Evolutionary conservation across 176 grass and related monocot species (phyloP), one percentile per base, ranked within the genome.

Genomic region (Thinopyrum elongatum): DNA sequence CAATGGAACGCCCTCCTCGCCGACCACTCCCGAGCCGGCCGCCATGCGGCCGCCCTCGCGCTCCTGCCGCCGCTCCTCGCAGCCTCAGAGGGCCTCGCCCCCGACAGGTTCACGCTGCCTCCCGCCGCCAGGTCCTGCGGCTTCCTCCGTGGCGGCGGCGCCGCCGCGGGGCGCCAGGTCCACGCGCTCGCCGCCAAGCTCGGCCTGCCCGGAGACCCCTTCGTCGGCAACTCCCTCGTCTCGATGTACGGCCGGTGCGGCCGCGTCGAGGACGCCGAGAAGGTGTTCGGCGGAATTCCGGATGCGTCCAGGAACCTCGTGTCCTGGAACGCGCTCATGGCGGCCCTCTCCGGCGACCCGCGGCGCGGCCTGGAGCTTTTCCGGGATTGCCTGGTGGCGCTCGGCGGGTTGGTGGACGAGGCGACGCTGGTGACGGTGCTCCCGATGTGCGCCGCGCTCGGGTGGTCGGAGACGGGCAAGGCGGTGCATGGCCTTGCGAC

Each of bases 271-370:
- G 83, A 83, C 35, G 92, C 89, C 2, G 34, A 72, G 76, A 82
- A 79, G 42, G 42, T 91, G 44, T 91, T 94, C 51, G 84, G 82
- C 2, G 84, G 27, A 22, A 91, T 91, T 80, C 86, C 83, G 0
- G 28, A 34, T 34, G 57, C 77, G 1, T 13, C 7, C 25, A 86
- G 83, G 67, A 94, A 94, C 82, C 53, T 94, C 26, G 92, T 94
- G 36, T 87, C 92, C n/a, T 94, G 92, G 92, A 94, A 94, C 83
- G 86, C 92, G 21, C 77, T 94, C 80, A 83, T 91, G 35, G 82
- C 76, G 7, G 92, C 80, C 4, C 70, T 94, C 70, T 89, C 84
- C 13, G 92, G 80, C 13, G 86, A 87, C 76, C 80, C 57, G n/a
- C 53, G 60, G 9, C 65, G 74, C n/a, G 84, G 86, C 27, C 25